Evolutionary conservation across 2,329 filamentous ascomycete genomes (phyloP).

Genomic region (Colletotrichum spaethianum): DNA sequence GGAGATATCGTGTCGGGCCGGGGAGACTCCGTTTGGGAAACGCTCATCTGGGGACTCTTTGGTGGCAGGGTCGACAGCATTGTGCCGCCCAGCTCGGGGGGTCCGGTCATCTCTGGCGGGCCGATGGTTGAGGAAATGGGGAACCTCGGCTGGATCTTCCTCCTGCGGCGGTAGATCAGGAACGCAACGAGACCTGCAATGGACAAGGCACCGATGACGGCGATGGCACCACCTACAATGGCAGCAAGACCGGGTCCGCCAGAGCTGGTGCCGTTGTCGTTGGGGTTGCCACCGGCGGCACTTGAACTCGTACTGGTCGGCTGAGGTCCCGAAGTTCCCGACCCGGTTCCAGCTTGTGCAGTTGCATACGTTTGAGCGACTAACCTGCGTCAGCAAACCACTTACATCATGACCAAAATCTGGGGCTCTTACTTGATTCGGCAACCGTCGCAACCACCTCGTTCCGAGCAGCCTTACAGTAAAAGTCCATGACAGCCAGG

Average conservation of each 20-base stretch:
- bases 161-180: slow-evolving; percentile 55
- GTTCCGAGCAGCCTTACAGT: slow-evolving; percentile 64
- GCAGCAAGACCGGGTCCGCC: slow-evolving; percentile 48
- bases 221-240: slow-evolving; percentile 52
- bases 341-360: slow-evolving; percentile 35
- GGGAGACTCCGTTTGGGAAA: slow-evolving; percentile 43
- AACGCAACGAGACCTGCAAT: slow-evolving; percentile 49
- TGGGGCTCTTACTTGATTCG: slow-evolving; percentile 51
- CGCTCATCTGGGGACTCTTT: slow-evolving; percentile 49
- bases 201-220: slow-evolving; percentile 32
- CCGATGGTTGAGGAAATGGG: slow-evolving; percentile 41
- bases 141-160: slow-evolving; percentile 42
- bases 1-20: slow-evolving; percentile 46
- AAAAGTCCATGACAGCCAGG: slow-evolving; percentile 59
- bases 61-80: slow-evolving; percentile 43
- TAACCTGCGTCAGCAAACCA: slow-evolving; percentile 38
- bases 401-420: slow-evolving; percentile 36
- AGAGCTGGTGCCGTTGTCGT: slow-evolving; percentile 10
- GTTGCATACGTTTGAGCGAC: slow-evolving; percentile 47
- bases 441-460: slow-evolving; percentile 58
- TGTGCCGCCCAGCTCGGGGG: slow-evolving; percentile 50
- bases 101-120: slow-evolving; percentile 45
- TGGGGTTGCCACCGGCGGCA: slow-evolving; percentile 22
- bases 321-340: slow-evolving; percentile 10
- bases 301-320: slow-evolving; percentile 10